These are phyloP conservation scores for Xylaria digitata DNA, from an alignment of 2,329 filamentous ascomycete species.

Conservation along the genomic window DNA sequence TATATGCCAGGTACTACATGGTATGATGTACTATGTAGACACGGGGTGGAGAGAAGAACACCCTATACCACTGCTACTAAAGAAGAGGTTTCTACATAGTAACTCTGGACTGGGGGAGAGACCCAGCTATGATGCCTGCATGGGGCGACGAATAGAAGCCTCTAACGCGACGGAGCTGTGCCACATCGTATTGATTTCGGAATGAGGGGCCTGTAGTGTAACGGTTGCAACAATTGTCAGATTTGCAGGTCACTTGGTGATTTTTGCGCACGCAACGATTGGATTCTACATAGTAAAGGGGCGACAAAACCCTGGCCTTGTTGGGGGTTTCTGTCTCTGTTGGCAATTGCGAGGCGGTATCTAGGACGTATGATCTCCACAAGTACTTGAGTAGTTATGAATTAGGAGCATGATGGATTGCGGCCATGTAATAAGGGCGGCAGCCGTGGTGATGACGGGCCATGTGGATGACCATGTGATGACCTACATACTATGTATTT, in stretches of 20 bases:
- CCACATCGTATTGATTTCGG: background rate
- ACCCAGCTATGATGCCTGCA: too few species aligned
- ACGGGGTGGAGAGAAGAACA: slow-evolving; percentile 6
- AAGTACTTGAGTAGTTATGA: background rate
- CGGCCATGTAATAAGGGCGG: slow-evolving; percentile 39
- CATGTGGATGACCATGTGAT: slow-evolving; percentile 41
- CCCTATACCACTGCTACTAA: background rate
- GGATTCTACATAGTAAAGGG: too few species aligned
- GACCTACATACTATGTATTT: too few species aligned
- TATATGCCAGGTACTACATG: background rate
- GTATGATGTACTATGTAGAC: too few species aligned
- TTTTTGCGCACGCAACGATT: background rate
- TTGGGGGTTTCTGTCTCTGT: background rate
- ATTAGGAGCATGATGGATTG: slow-evolving; percentile 39
- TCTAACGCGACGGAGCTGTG: background rate
- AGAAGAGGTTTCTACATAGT: background rate
- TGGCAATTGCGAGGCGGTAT: background rate
- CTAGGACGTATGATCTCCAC: background rate
- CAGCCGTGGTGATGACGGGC: too few species aligned
- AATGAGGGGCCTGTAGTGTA: background rate
- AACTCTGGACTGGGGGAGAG: background rate
- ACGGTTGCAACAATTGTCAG: too few species aligned
- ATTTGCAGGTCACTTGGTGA: too few species aligned
- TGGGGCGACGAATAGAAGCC: background rate
- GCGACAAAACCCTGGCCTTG: background rate